Base-by-base conservation (phyloP, 2,329 filamentous ascomycete species). In the Talaromyces sp. region DNA sequence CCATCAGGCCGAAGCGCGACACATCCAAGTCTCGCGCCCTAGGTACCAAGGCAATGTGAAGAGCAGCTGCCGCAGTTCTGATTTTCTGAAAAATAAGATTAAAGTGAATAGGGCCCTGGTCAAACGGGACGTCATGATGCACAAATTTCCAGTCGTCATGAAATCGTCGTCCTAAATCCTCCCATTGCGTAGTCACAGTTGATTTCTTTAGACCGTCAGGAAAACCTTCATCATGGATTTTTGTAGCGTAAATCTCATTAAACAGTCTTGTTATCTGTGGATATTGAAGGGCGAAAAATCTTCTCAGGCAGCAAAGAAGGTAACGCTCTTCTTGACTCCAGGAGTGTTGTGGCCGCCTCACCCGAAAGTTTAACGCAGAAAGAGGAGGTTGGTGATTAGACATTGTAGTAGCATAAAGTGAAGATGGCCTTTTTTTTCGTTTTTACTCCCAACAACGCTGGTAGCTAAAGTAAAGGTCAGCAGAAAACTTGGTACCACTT, bases 81-180 rank as follows among this genome's bases (percentile, higher is more conserved):
- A 62, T 21, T 68, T 71, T 4, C 8, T 57, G 19, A 32, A 24
- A 3, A 67, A 57, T 0, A 62, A 41, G 1, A 58, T n/a, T 1
- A 27, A 55, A 71, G 67, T 70, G 9, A 57, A 51, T 1, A 31
- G 63, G 27, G 62, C 57, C 3, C 27, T 63, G 2, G 51, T 51
- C 31, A 69, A 72, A 2, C 61, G 57, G 52, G 0, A 67, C 66
- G 0, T 62, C 57, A 0, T 62, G 31, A 8, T 73, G 67, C 0
- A 73, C 69, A 26, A 64, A 54, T 0, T 56, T 35, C 68, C 68
- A 76, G 0, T 71, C 62, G 0, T 51, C 31, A 31, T 71, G 52
- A 0, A 63, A 55, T 0, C 55, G 29, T 1, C 57, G 17, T 13
- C 55, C 58, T 58, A 76, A 61, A 14, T 65, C 63, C 5, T 10